Conservation (phyloP, 1,284 basidiomycete species). For the Rugosomyces carneus region DNA sequence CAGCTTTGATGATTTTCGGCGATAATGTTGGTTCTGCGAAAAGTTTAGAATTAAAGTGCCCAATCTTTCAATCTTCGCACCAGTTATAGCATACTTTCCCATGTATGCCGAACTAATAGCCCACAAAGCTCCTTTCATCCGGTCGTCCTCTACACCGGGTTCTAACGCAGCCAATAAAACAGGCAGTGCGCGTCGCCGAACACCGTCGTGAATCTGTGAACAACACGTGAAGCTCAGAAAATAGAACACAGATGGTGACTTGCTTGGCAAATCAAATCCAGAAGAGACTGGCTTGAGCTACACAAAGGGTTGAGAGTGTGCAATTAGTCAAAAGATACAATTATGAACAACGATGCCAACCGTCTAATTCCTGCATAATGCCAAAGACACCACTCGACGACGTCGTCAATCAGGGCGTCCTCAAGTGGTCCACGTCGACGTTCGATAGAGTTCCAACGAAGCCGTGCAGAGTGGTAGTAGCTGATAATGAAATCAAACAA, state of each 20-base stretch:
- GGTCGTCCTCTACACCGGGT: constrained; percentile 76
- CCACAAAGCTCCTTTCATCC: constrained; percentile 91
- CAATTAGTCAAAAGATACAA: background rate
- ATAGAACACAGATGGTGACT: constrained; percentile 13
- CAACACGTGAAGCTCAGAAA: background rate
- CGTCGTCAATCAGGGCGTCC: constrained; percentile 73
- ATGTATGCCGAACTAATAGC: constrained; percentile 67
- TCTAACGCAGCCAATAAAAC: constrained; percentile 65
- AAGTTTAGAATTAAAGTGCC: background rate
- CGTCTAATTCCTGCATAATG: constrained; percentile 64
- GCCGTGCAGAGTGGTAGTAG: constrained; percentile 59
- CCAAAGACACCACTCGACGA: constrained; percentile 83
- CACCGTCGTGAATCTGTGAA: constrained; percentile 68
- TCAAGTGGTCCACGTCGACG: constrained; percentile 66
- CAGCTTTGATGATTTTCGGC: constrained; percentile 39
- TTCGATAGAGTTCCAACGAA: constrained; percentile 69
- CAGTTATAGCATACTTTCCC: constrained; percentile 58
- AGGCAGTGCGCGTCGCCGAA: constrained; percentile 60
- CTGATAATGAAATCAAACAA: constrained; percentile 28
- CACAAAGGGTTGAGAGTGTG: background rate
- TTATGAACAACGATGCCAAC: constrained; percentile 34
- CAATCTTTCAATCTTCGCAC: constrained; percentile 26
- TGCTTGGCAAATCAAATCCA: constrained; percentile 55
- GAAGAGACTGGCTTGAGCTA: constrained; percentile 54
- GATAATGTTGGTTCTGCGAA: constrained; percentile 43